Base-by-base conservation (phyloP, 768 basidiomycete species). In the Pleurotus giganteus region DNA sequence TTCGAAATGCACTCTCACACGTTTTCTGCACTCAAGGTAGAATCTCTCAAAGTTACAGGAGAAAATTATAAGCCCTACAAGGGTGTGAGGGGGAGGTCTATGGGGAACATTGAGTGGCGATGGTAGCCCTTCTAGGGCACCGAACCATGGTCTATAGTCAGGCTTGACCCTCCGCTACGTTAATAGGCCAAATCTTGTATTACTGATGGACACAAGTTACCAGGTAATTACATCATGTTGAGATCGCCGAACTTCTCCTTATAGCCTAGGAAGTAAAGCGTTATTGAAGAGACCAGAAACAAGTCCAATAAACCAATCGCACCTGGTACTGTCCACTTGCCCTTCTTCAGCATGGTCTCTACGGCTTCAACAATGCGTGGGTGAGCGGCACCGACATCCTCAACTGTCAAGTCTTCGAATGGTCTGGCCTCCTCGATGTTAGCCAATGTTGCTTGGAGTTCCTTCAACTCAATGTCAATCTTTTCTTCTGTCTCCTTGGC, bases 281-380 rank as follows among this genome's bases (percentile, higher is more conserved):
- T 28, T 45, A 36, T 27, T n/a, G 19, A 2, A 31, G 23, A 4
- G 46, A 42, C 19, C 8, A 44, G 53, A 37, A 31, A 37, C n/a
- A 7, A 54, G 17, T 12, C 45, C 29, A 26, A 12, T 4, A 31
- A 27, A 28, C 1, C 21, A 4, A 28, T 65, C 78, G 52, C 68
- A 88, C 94, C 95, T 65, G 96, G 96, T 56, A 98, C 95, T 65
- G 89, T 93, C 89, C 93, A 97, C 78, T 98, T 97, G 73, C 95
- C 95, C 77, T 98, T 94, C 83, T 89, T 86, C 60, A 98, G 71
- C 94, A 97, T 96, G 61, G 80, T 89, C 76, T 98, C 93, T 57
- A 97, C 91, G 39, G 89, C 85, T 73, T 97, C 86, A 34, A 79
- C 75, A 70, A 98, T 86, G 71, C 92, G 91, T 15, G 97, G 97